phyloP scores from a whole-genome alignment of 1,284 basidiomycete genomes.

The Apiotrichum porosum region DNA sequence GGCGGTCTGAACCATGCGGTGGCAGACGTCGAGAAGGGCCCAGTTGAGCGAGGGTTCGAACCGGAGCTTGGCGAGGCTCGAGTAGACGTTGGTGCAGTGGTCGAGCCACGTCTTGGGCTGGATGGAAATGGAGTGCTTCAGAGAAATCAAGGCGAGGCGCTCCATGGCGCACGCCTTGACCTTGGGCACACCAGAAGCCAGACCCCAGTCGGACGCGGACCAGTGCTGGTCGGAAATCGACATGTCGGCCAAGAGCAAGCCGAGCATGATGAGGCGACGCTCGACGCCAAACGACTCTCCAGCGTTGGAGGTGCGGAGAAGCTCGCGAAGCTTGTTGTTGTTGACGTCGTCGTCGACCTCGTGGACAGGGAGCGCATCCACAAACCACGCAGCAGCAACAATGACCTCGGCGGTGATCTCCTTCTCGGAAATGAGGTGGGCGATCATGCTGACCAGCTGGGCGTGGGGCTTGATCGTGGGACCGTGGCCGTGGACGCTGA shows the following conservation, averaged over 20 bases:
- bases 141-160: neutral
- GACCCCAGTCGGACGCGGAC: conserved; percentile 3
- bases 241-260: conserved; percentile 7
- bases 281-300: conserved; percentile 7
- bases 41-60: conserved; percentile 2
- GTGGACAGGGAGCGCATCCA: conserved; percentile 14
- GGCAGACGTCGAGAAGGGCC: conserved; percentile 4
- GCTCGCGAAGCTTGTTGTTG: neutral
- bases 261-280: conserved; percentile 10
- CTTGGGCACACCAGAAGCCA: conserved; percentile 1
- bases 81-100: conserved; percentile 11
- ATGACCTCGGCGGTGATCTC: conserved; percentile 9
- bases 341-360: conserved; percentile 4
- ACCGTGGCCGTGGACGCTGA: conserved; percentile 3
- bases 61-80: conserved; percentile 1
- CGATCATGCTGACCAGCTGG: conserved; percentile 7
- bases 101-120: conserved; percentile 8
- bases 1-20: conserved; percentile 8
- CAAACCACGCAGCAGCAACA: conserved; percentile 13
- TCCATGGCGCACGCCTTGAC: conserved; percentile 4
- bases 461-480: conserved; percentile 3
- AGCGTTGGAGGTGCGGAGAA: conserved; percentile 2
- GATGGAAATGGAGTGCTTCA: conserved; percentile 7
- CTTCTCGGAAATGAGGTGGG: conserved; percentile 6
- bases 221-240: conserved; percentile 5